Percentiles rank a stretch among this genome's conserved stretches.
Conservation (phyloP, 352 stramenopile genomes). For the Phytophthora niederhauseri region DNA sequence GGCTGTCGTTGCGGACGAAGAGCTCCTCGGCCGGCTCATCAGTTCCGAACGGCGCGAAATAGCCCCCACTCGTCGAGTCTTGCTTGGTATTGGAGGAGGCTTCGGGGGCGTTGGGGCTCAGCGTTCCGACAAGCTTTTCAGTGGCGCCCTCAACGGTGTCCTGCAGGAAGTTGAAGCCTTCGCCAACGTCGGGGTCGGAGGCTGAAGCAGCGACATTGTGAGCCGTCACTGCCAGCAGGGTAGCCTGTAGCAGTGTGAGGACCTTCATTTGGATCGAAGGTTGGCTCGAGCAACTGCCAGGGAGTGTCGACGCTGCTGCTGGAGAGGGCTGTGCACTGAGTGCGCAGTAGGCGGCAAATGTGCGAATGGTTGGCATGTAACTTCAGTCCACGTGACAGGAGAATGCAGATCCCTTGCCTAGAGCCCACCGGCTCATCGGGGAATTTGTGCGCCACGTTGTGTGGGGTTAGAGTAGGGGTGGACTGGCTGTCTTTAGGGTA, state of each 20-base stretch:
- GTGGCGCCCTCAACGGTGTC: conserved; percentile 13
- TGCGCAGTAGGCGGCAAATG: conserved; percentile 17
- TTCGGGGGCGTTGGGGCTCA: conserved; percentile 7
- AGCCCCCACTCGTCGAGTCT: conserved; percentile 18
- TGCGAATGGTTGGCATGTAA: background rate
- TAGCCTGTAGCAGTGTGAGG: conserved; percentile 11
- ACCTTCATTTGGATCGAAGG: conserved; percentile 21
- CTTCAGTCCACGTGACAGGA: background rate
- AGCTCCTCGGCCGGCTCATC: conserved; percentile 44
- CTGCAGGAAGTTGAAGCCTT: conserved; percentile 25
- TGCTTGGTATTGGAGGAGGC: conserved; percentile 8
- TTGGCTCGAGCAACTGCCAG: background rate
- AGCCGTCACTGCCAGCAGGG: background rate
- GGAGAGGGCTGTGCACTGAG: conserved; percentile 1
- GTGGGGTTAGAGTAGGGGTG: background rate
- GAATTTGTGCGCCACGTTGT: conserved; percentile 9
- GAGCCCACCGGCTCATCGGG: background rate
- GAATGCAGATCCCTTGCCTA: background rate
- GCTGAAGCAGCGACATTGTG: background rate
- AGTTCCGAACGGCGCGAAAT: conserved; percentile 50
- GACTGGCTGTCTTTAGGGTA: background rate
- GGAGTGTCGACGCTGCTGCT: background rate
- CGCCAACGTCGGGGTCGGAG: conserved; percentile 22
- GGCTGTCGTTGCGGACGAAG: conserved; percentile 50
- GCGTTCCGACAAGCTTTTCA: conserved; percentile 21